Evolutionary conservation across 768 basidiomycete genomes (phyloP), one percentile per base, ranked within the genome.

Genomic region (Termitomyces sp.): DNA sequence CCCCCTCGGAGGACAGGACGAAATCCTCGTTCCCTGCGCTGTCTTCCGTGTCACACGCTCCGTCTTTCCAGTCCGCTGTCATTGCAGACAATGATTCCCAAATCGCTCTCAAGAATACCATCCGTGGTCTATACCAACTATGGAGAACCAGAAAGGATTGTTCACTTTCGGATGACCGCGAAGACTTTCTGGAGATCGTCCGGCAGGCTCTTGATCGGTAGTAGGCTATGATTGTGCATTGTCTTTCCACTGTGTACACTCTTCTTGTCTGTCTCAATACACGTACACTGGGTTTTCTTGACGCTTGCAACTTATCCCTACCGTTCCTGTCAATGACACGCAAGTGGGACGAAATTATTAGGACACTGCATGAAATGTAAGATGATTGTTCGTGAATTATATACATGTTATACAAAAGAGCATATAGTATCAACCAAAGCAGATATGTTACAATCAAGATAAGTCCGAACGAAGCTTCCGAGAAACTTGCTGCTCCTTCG

Each of bases 111-210:
- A 76, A 72, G 42, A 77, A 81, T 38, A 76, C 79, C 33, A 77
- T 87, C 50, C 76, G 73, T 58, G 80, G 83, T 2, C 66, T 90
- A 42, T 87, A 82, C 67, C 72, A 68, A 30, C 75, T 88, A 22
- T 88, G 88, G 87, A 80, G 72, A 65, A 64, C 76, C 10, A 70
- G 75, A 30, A 72, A 68, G 54, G 40, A 53, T 6, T 56, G 63
- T 45, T 57, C 54, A 1, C 56, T 51, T 32, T 56, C 45, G 6
- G 65, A 62, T 3, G 73, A 75, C 53, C 63, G 67, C 32, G 68
- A 72, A 30, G 35, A 70, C 50, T 82, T 82, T 62, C 61, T 80
- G 3, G 50, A 66, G 20, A 64, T 73, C 8, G 77, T 79, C 50
- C 70, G 66, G 16, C 66, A 69, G 55, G 71, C 70, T 42, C 62